These are phyloP conservation scores for Medicago truncatula DNA, from an alignment of 306 rosid genomes.

Conservation along the genomic window MtrunA17r5.0-ANR NC_053049.1:42477501-42478000, in stretches of 20 bases:
- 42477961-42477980: background rate
- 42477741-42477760: background rate
- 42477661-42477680: too few relatives aligned
- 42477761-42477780: background rate
- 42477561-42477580: background rate
- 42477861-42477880: background rate
- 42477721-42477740: background rate
- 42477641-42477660: too few relatives aligned
- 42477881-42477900: background rate
- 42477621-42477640: too few relatives aligned
- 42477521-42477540: constrained; percentile 5
- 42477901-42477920: background rate
- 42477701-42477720: too few relatives aligned
- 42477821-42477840: background rate
- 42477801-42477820: background rate
- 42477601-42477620: too few relatives aligned
- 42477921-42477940: background rate
- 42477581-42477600: too few relatives aligned
- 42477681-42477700: too few relatives aligned
- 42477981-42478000: background rate
- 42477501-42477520: background rate
- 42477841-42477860: background rate
- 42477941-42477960: too few relatives aligned
- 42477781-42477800: background rate
- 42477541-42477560: background rate